A percentile compares a stretch with the other conserved stretches of the same genome.
Evolutionary conservation across 2,329 filamentous ascomycete genomes (phyloP).

Genomic region (Cladosporium sp.): DNA sequence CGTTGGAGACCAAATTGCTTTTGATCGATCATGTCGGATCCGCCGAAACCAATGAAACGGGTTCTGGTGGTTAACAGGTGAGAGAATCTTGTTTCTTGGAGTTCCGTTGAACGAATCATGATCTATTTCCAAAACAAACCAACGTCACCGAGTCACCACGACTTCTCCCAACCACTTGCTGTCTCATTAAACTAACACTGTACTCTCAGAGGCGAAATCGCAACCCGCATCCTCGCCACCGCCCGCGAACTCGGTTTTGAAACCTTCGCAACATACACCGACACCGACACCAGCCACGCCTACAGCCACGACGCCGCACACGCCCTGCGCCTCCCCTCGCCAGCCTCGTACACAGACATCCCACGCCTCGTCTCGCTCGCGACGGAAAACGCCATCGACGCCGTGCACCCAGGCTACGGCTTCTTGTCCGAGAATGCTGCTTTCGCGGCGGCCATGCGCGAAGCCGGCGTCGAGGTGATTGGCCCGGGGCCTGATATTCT

Average conservation of each 20-base stretch:
- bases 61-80: conserved; percentile 36
- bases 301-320: conserved; percentile 51
- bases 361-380: conserved; percentile 49
- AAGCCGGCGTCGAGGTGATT: conserved; percentile 51
- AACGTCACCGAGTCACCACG: neutral
- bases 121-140: neutral
- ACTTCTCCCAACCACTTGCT: neutral
- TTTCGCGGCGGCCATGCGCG: conserved; percentile 51
- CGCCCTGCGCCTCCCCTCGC: conserved; percentile 52
- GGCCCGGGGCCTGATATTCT: conserved; percentile 60
- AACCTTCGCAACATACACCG: conserved; percentile 57
- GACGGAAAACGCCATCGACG: conserved; percentile 53
- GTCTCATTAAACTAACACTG: neutral
- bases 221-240: conserved; percentile 59
- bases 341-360: conserved; percentile 56
- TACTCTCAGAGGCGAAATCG: conserved; percentile 62
- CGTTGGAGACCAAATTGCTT: neutral
- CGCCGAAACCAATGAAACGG: conserved; percentile 29
- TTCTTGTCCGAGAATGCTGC: conserved; percentile 61
- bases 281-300: conserved; percentile 55
- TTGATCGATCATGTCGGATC: neutral
- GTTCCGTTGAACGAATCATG: neutral
- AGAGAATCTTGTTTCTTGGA: neutral
- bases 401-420: conserved; percentile 61
- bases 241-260: conserved; percentile 60